Conservation (phyloP, 73 alveolate species). For the Uronychia setigera region DNA sequence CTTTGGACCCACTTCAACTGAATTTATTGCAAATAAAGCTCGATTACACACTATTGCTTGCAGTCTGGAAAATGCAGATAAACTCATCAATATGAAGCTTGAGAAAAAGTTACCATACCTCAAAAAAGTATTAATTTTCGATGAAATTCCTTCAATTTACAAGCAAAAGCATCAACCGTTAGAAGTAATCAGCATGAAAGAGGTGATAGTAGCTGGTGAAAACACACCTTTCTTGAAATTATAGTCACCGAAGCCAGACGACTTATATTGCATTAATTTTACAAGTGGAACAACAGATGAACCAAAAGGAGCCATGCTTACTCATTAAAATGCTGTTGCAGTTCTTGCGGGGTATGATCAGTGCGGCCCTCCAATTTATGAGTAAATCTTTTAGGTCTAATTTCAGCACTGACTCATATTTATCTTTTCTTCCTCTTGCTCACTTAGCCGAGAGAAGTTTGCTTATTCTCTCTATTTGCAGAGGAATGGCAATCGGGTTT, state of each 20-base stretch:
- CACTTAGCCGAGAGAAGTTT: constrained; percentile 75
- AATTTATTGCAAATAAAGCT: constrained; percentile 65
- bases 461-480: constrained; percentile 24
- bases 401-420: constrained; percentile 5
- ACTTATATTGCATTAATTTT: constrained; percentile 51
- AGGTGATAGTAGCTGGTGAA: constrained; percentile 57
- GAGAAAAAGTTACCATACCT: constrained; percentile 51
- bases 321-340: constrained; percentile 32
- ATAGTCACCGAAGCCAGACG: constrained; percentile 39
- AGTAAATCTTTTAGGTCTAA: not conserved
- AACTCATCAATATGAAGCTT: constrained; percentile 58
- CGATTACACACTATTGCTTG: constrained; percentile 56
- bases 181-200: constrained; percentile 38
- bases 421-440: constrained; percentile 73
- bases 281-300: constrained; percentile 81
- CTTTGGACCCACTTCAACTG: constrained; percentile 77
- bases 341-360: not conserved
- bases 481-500: constrained; percentile 79
- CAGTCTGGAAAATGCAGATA: constrained; percentile 54
- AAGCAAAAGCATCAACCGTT: constrained; percentile 29
- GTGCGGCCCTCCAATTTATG: not conserved
- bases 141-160: constrained; percentile 16
- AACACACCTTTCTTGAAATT: constrained; percentile 29
- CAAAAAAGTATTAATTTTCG: constrained; percentile 45
- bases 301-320: constrained; percentile 76